Evolutionary conservation across 139 green algal species (phyloP).

Genomic region (Chlorella sp.): DNA sequence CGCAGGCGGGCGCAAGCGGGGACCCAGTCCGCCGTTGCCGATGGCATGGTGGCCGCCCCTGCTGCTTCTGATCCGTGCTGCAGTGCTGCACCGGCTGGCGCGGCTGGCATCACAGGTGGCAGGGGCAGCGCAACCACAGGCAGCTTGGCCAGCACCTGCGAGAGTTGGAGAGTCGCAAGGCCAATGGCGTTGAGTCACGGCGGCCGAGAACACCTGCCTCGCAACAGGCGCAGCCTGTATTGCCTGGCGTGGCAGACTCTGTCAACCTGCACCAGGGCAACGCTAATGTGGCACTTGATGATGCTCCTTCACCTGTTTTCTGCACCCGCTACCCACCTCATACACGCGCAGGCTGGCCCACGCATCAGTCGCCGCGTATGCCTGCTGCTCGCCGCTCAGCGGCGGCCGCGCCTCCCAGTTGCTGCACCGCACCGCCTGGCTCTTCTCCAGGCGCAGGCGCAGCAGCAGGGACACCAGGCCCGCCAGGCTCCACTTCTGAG

Average conservation of each 20-base stretch:
- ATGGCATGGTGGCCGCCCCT: neutral
- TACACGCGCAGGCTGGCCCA: slow-evolving; percentile 47
- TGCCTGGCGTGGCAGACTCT: neutral
- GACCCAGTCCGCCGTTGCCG: slow-evolving; percentile 7
- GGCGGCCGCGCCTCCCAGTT: slow-evolving; percentile 46
- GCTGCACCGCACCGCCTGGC: slow-evolving; percentile 42
- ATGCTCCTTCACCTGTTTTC: no score
- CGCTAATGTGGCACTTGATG: neutral
- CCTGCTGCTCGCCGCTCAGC: slow-evolving; percentile 37
- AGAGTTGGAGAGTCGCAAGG: no score
- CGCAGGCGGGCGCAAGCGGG: slow-evolving; percentile 17
- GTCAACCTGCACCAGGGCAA: neutral
- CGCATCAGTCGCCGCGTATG: slow-evolving; percentile 61
- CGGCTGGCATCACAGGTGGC: neutral
- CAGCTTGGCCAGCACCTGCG: slow-evolving; percentile 17
- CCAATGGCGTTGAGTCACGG: no score
- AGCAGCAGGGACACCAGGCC: slow-evolving; percentile 40
- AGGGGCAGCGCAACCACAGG: neutral
- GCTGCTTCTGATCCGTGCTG: neutral
- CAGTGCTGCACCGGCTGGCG: neutral
- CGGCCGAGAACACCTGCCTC: no score
- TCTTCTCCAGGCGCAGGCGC: slow-evolving; percentile 37
- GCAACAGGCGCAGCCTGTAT: neutral
- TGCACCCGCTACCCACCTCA: slow-evolving; percentile 22
- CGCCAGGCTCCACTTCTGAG: slow-evolving; percentile 50